phyloP scores from a whole-genome alignment of 495 filamentous ascomycete genomes.

The Darksidea phi region DNA sequence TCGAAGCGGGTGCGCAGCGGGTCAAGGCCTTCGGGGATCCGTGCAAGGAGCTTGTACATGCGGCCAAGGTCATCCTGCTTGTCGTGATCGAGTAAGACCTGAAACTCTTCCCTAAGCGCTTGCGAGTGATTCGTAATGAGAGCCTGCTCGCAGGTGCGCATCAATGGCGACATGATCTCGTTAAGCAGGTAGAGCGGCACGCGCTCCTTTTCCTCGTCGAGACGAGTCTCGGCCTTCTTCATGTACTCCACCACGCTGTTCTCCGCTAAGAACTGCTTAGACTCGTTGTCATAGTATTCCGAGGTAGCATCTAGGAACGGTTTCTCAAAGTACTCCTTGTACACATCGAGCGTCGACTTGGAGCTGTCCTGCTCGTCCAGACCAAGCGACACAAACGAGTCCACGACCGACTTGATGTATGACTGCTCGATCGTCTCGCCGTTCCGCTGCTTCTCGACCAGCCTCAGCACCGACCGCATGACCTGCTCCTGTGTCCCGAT shows the following conservation, averaged over 20 bases:
- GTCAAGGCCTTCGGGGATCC: conserved; percentile 89
- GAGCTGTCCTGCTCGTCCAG: conserved; percentile 89
- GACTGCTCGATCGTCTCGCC: conserved; percentile 97
- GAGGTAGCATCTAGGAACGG: conserved; percentile 87
- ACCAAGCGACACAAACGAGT: conserved; percentile 93
- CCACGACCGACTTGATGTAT: conserved; percentile 95
- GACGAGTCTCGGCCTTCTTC: conserved; percentile 95
- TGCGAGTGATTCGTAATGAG: conserved; percentile 84
- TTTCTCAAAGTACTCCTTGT: conserved; percentile 83
- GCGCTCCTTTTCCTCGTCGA: conserved; percentile 91
- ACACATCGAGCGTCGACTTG: conserved; percentile 94
- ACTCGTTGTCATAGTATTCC: conserved; percentile 86
- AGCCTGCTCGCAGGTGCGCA: conserved; percentile 81
- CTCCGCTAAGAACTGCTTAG: conserved; percentile 88
- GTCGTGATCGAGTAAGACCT: conserved; percentile 91
- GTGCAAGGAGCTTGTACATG: conserved; percentile 90
- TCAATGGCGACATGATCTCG: conserved; percentile 80
- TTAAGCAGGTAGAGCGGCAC: conserved; percentile 87
- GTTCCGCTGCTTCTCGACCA: conserved; percentile 96
- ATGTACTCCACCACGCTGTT: conserved; percentile 99
- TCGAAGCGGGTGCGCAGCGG: conserved; percentile 87
- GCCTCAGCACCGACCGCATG: conserved; percentile 90
- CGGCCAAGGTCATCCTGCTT: conserved; percentile 90
- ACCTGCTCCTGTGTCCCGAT: conserved; percentile 76
- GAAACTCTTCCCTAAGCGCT: conserved; percentile 91